Conservation (phyloP, 345 rosid species). For the Eucalyptus polyanthemos region DNA sequence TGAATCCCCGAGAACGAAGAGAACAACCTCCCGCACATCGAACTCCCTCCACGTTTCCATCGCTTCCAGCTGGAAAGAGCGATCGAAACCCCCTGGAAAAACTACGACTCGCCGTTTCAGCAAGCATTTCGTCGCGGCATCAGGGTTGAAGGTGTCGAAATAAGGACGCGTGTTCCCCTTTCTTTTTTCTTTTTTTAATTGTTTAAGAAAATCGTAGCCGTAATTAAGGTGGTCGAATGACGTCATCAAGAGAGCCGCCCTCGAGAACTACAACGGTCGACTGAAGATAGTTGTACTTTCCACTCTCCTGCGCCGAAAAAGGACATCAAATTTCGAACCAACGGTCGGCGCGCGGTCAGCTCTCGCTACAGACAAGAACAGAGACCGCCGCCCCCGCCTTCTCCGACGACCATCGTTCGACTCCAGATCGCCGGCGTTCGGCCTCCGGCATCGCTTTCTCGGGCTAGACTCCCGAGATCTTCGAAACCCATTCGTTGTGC, state of each 20-base stretch:
- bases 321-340: too few species aligned
- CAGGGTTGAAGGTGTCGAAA: background rate
- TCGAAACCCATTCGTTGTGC: background rate
- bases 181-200: too few species aligned
- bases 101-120: background rate
- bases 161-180: background rate
- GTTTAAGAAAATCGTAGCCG: background rate
- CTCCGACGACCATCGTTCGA: too few species aligned
- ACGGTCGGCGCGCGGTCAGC: too few species aligned
- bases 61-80: background rate
- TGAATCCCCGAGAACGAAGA: background rate
- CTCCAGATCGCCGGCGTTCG: too few species aligned
- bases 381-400: too few species aligned
- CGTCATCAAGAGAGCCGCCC: background rate
- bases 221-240: background rate
- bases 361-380: too few species aligned
- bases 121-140: background rate
- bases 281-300: background rate
- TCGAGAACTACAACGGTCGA: background rate
- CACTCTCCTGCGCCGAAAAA: too few species aligned
- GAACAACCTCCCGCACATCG: background rate
- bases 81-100: background rate
- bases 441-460: too few species aligned
- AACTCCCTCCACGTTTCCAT: background rate
- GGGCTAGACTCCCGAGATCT: too few species aligned